Conservation (phyloP, 768 basidiomycete species). For the Xanthoconium stramineum region DNA sequence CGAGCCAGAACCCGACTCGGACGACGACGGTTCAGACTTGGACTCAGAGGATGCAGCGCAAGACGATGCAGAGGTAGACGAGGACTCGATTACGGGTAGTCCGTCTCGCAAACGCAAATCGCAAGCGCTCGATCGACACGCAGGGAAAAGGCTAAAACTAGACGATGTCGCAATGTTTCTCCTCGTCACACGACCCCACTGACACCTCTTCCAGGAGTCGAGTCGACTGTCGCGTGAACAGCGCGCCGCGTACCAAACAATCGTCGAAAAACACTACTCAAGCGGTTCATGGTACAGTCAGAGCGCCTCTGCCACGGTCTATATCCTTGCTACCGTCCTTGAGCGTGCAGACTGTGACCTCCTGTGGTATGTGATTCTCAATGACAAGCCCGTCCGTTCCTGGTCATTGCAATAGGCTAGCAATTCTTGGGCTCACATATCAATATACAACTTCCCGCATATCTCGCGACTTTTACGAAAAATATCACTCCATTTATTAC, state of each 20-base stretch:
- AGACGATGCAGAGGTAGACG: constrained; percentile 37
- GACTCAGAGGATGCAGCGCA: constrained; percentile 45
- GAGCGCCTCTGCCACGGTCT: constrained; percentile 85
- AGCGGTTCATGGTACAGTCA: constrained; percentile 86
- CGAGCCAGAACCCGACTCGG: constrained; percentile 72
- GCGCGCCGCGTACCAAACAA: constrained; percentile 56
- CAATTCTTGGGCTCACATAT: constrained; percentile 88
- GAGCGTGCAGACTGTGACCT: constrained; percentile 93
- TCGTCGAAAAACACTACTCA: constrained; percentile 78
- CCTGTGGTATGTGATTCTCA: constrained; percentile 61
- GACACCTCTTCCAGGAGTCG: constrained; percentile 36
- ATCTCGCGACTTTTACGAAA: constrained; percentile 82
- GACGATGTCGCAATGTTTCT: constrained; percentile 39
- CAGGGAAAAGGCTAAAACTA: constrained; percentile 58
- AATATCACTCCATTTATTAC: constrained; percentile 71
- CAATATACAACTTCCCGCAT: constrained; percentile 90
- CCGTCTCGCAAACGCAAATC: constrained; percentile 51
- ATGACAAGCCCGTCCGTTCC: neutral
- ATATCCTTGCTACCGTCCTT: constrained; percentile 84
- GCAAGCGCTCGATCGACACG: constrained; percentile 34
- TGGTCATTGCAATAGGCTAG: constrained; percentile 56
- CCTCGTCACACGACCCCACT: neutral
- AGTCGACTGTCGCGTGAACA: constrained; percentile 68
- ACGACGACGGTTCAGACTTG: constrained; percentile 48
- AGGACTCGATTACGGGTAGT: constrained; percentile 37